Base-by-base conservation (phyloP, 2,329 filamentous ascomycete genomes). In the Penicillium sp. region DNA sequence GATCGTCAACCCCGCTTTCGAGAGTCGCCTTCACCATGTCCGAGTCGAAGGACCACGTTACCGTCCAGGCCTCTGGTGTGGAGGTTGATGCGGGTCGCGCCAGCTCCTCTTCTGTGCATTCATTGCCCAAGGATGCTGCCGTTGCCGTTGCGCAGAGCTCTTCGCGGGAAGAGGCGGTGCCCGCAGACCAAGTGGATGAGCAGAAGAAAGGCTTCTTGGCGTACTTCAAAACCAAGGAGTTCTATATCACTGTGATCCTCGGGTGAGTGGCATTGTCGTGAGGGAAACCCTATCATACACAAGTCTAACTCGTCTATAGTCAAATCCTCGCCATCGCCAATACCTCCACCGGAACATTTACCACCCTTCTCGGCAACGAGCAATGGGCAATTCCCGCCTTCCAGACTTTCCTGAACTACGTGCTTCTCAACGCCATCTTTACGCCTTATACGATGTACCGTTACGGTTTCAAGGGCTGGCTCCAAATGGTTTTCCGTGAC, bases 341-440 rank as follows among this genome's bases (percentile, higher is more conserved):
- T 75, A 97, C 92, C 1, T 86, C 85, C 29, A 97, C 92, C 47
- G 96, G 95, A 80, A 97, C 94, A 45, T 91, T 97, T 70, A 90
- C 89, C 36, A 85, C 83, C 24, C 84, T 97, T 52, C 85, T 99
- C 29, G 81, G 81, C 54, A 74, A 77, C 5, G 75, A 83, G 59
- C 83, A 86, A 47, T 92, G 89, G 62, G 91, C 85, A 57, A 95
- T 97, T 63, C 94, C 94, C 7, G 91, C 94, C 52, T 96, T 97
- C 79, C 94, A 99, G 78, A 91, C 90, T 29, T 84, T 97, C 67
- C 95, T 97, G 83, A 96, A 94, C 77, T 99, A 99, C 76, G 82
- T 92, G 42, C 77, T 97, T 47, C 83, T 99, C 60, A 88, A 88
- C 57, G 52, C 91, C 55, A 84, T 97, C 70, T 99, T 95, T 79